phyloP scores from a whole-genome alignment of 345 rosid genomes.

The Linum usitatissimum region DNA sequence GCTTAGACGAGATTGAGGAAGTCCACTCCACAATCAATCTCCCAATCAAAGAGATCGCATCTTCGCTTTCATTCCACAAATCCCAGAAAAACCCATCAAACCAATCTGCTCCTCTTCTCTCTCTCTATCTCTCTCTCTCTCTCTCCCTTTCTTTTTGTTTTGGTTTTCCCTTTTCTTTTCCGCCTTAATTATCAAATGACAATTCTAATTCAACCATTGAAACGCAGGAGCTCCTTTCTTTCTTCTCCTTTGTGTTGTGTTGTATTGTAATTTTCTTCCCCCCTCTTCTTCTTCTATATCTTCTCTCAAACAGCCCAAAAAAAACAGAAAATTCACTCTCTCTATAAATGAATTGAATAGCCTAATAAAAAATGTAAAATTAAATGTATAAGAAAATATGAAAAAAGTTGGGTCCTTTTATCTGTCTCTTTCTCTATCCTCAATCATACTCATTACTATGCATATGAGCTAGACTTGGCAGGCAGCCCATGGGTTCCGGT shows the following conservation, averaged over 20 bases:
- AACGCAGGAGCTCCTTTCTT: constrained; percentile 11
- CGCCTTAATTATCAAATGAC: background rate
- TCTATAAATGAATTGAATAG: constrained; percentile 1
- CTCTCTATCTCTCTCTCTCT: background rate
- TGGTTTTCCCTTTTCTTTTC: background rate
- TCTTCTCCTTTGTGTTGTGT: background rate
- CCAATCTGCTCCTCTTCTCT: constrained; percentile 3
- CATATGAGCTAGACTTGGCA: too few relatives aligned
- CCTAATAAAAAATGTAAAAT: constrained; percentile 8
- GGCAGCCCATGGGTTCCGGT: too few relatives aligned
- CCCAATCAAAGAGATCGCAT: constrained; percentile 18
- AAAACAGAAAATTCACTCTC: constrained; percentile 16
- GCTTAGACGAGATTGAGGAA: constrained; percentile 11
- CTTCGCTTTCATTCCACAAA: constrained; percentile 3
- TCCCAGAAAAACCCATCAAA: constrained; percentile 10
- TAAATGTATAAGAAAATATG: background rate
- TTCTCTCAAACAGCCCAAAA: too few relatives aligned
- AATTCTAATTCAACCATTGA: constrained; percentile 24
- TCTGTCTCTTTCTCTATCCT: constrained; percentile 10
- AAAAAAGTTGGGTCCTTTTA: background rate
- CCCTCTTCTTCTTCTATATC: background rate
- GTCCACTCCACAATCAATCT: constrained; percentile 1
- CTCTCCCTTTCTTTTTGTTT: too few relatives aligned
- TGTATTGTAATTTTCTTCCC: too few relatives aligned
- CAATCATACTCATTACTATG: too few relatives aligned